Conservation (phyloP, 441 rosid species). For the Pelargonium myrrhifolium region DNA sequence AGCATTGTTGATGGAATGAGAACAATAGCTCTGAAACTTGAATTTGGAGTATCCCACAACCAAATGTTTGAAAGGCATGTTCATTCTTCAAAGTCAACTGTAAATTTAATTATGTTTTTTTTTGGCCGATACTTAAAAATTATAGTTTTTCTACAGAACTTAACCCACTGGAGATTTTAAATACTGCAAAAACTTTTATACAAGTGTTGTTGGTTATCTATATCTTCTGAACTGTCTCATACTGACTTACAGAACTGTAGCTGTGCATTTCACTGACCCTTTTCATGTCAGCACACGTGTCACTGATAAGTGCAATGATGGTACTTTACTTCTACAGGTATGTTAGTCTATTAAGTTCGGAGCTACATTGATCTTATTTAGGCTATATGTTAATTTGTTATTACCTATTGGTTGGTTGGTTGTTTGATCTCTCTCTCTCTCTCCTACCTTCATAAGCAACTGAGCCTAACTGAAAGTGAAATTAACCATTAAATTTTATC, state of each 20-base stretch:
- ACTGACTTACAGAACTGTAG: slow-evolving; percentile 60
- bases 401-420: not conserved
- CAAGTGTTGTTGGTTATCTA: not conserved
- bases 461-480: too few relatives aligned
- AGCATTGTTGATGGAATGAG: slow-evolving; percentile 94
- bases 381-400: not conserved
- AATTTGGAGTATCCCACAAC: slow-evolving; percentile 83
- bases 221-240: slow-evolving; percentile 11
- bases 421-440: not conserved
- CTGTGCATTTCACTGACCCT: slow-evolving; percentile 94
- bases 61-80: slow-evolving; percentile 83
- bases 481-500: too few relatives aligned
- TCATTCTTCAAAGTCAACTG: slow-evolving; percentile 4
- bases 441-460: too few relatives aligned
- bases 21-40: slow-evolving; percentile 93
- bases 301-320: slow-evolving; percentile 78
- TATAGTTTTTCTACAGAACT: too few relatives aligned
- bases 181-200: too few relatives aligned
- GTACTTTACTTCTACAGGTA: slow-evolving; percentile 88
- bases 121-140: too few relatives aligned
- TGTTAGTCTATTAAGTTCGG: slow-evolving; percentile 22
- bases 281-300: slow-evolving; percentile 80
- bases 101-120: not conserved
- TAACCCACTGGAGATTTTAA: too few relatives aligned
- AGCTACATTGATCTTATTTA: slow-evolving; percentile 11